Base-by-base conservation (phyloP, 495 filamentous ascomycete genomes). In the Talaromyces liani region DNA sequence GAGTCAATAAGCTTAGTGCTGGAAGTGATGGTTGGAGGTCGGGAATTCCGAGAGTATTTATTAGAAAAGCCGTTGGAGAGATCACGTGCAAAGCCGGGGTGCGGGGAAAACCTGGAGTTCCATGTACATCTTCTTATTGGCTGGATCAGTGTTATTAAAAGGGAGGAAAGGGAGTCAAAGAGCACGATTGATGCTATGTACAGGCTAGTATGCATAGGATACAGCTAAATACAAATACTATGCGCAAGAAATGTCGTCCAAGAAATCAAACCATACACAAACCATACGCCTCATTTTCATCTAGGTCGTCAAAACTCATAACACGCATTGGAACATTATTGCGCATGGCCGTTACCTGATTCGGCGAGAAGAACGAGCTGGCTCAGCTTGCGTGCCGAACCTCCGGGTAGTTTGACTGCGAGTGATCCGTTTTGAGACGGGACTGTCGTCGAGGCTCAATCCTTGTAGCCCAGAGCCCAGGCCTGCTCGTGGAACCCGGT, bases 391-490 rank as follows among this genome's bases (percentile, higher is more conserved):
- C 34, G 29, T 16, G 14, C 60, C 60, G n/a, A 25, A 39, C 20
- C 24, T 29, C 20, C 69, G 67, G 60, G 75, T 68, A 16, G 74
- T 76, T 63, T 79, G 78, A 61, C 76, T 80, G 14, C 76, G 73
- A 20, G 76, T 80, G 60, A 78, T 68, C 27, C 76, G 76, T 18
- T 72, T 71, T 29, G 70, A 55, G 14, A 36, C 31, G 24, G 75
- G 74, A 25, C 69, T 64, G 64, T 80, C 78, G 12, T 79, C 78
- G 18, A 80, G 69, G 65, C 78, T 80, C 29, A 80, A 64, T 0
- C 75, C 72, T 5, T 73, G 72, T 8, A 80, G 68, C 22, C 75
- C 76, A 22, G 76, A 71, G 4, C 75, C 75, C 33, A 79, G 72
- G 47, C 74, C 74, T 3, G 72, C 70, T 45, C 69, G 69, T 12